Conservation (phyloP, 345 rosid genomes). For the Laguncularia racemosa region DNA sequence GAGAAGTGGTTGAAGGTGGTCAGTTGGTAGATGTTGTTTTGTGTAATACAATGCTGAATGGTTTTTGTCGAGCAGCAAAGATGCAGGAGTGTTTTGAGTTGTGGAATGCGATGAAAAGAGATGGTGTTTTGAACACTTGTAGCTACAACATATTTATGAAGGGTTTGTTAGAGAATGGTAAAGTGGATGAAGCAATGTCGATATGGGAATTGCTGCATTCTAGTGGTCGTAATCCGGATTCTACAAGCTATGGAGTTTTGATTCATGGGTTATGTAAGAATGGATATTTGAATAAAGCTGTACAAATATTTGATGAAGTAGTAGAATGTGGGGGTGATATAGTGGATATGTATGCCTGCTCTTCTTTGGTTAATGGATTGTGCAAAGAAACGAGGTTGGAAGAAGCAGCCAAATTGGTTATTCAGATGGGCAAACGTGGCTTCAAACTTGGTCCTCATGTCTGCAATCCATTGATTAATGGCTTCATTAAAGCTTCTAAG, state of each 20-base stretch:
- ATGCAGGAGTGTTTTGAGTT: slow-evolving; percentile 58
- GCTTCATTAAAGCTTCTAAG: slow-evolving; percentile 54
- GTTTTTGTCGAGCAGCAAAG: slow-evolving; percentile 54
- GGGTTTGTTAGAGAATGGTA: slow-evolving; percentile 59
- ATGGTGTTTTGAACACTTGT: slow-evolving; percentile 39
- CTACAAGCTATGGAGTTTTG: slow-evolving; percentile 54
- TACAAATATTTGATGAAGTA: slow-evolving; percentile 45
- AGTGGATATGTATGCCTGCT: slow-evolving; percentile 51
- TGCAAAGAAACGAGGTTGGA: slow-evolving; percentile 65
- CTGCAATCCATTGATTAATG: slow-evolving; percentile 58
- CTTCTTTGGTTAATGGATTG: slow-evolving; percentile 64
- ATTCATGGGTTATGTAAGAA: slow-evolving; percentile 78
- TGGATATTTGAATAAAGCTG: slow-evolving; percentile 66
- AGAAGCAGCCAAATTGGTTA: slow-evolving; percentile 50
- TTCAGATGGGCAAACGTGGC: slow-evolving; percentile 39
- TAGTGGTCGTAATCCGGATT: slow-evolving; percentile 42
- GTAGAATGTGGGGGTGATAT: slow-evolving; percentile 34
- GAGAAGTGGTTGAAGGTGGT: slow-evolving; percentile 52
- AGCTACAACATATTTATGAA: slow-evolving; percentile 69
- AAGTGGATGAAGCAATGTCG: slow-evolving; percentile 57
- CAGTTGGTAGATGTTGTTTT: slow-evolving; percentile 54
- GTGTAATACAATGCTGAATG: slow-evolving; percentile 70
- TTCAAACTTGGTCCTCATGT: slow-evolving; percentile 43
- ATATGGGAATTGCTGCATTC: slow-evolving; percentile 55
- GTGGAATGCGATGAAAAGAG: slow-evolving; percentile 71